Evolutionary conservation across 2,329 filamentous ascomycete genomes (phyloP).

Genomic region (Lachnellula occidentalis): DNA sequence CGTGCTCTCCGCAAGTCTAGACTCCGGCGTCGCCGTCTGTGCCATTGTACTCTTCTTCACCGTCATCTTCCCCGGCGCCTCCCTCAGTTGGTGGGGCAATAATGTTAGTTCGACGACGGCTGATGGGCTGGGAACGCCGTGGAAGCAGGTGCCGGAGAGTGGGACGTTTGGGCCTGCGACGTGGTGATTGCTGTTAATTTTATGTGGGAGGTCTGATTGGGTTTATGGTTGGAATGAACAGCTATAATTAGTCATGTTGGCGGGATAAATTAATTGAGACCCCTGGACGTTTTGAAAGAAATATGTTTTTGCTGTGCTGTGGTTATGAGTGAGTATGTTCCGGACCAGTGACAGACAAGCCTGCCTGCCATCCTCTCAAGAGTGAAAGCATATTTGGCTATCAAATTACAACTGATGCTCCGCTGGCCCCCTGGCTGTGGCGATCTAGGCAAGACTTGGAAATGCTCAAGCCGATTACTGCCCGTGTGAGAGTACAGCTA

Average conservation of each 20-base stretch:
- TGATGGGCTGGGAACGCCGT: conserved; percentile 17
- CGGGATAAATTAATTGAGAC: no score
- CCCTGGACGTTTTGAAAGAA: no score
- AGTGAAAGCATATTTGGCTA: no score
- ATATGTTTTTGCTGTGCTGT: no score
- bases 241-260: not conserved
- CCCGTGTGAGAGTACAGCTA: no score
- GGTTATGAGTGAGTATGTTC: no score
- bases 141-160: conserved; percentile 10
- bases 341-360: no score
- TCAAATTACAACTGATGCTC: no score
- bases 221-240: not conserved
- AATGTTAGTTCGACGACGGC: conserved; percentile 22
- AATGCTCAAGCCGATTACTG: no score
- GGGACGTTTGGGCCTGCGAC: conserved; percentile 10
- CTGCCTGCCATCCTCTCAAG: no score
- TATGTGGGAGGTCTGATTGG: not conserved
- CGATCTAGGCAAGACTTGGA: no score
- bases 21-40: conserved; percentile 60
- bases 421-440: no score
- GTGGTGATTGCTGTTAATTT: not conserved
- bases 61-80: conserved; percentile 57
- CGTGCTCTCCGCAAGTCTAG: conserved; percentile 64
- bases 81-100: conserved; percentile 61
- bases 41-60: conserved; percentile 66